A percentile compares a stretch with the other conserved stretches of the same genome.
Conservation (phyloP, 2,329 filamentous ascomycete species). For the Atkinsonella hypoxylon region DNA sequence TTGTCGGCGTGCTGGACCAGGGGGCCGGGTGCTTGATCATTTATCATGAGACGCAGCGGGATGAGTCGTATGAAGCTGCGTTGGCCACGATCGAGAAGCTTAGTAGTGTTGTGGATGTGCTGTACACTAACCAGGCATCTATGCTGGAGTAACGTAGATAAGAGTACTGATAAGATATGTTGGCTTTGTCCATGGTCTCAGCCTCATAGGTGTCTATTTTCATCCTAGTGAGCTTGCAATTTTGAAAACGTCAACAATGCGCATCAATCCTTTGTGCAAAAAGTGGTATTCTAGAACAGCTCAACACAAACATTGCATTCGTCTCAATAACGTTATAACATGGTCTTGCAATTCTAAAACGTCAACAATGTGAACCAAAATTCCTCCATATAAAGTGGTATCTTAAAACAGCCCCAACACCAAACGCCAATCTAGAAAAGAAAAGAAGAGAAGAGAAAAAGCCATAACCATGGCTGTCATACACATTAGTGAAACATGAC, state of each 20-base stretch:
- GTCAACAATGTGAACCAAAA: no score
- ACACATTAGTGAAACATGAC: slow-evolving; percentile 20
- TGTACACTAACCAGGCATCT: slow-evolving; percentile 96
- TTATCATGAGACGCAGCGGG: slow-evolving; percentile 87
- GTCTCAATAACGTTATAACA: no score
- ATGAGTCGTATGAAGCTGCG: slow-evolving; percentile 88
- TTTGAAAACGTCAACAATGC: no score
- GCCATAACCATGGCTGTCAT: not conserved
- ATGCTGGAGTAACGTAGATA: slow-evolving; percentile 60
- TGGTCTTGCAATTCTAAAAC: no score
- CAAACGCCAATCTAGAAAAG: not conserved
- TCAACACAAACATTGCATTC: no score
- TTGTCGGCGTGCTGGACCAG: slow-evolving; percentile 93
- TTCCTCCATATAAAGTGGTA: slow-evolving; percentile 7
- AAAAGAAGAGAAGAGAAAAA: slow-evolving; percentile 7
- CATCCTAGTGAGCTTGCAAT: no score
- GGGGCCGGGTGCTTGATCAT: slow-evolving; percentile 96
- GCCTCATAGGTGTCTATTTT: no score
- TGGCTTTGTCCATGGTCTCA: slow-evolving; percentile 11
- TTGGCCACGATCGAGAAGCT: slow-evolving; percentile 93
- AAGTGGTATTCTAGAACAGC: no score
- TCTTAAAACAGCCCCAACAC: slow-evolving; percentile 6
- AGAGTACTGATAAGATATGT: slow-evolving; percentile 20
- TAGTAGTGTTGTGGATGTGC: slow-evolving; percentile 89
- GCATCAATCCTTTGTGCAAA: no score